These are phyloP conservation scores for Magnolia changhungtana DNA, from an alignment of 164 flowering plant species.

Conservation along the genomic window DNA sequence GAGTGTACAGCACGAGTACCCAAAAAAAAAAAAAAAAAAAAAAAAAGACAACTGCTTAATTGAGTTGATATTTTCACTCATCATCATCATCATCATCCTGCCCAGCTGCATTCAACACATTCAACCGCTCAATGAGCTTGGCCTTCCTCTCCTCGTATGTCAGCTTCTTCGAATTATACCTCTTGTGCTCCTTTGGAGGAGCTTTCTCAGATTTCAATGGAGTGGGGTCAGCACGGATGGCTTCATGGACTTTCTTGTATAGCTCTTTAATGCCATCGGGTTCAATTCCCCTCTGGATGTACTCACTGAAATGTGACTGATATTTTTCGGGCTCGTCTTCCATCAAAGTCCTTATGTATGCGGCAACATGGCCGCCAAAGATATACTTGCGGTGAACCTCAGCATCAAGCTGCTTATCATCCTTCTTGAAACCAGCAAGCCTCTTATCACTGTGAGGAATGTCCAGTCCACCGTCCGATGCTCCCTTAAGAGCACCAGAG, in stretches of 20 bases:
- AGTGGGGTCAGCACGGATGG: constrained; percentile 52
- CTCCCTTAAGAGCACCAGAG: constrained; percentile 63
- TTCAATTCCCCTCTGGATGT: constrained; percentile 57
- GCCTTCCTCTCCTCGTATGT: constrained; percentile 63
- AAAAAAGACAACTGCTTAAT: too few species aligned
- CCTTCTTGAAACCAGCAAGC: constrained; percentile 69
- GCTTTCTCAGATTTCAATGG: constrained; percentile 53
- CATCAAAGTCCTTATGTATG: constrained; percentile 60
- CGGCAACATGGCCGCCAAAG: constrained; percentile 76
- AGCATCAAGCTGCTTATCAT: constrained; percentile 65
- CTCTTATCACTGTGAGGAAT: constrained; percentile 89
- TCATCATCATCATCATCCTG: constrained; percentile 47
- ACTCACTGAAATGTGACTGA: constrained; percentile 70
- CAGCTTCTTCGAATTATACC: constrained; percentile 63
- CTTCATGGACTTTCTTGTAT: constrained; percentile 61
- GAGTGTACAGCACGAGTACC: too few species aligned
- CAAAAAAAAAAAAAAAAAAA: constrained; percentile 15
- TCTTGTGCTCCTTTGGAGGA: constrained; percentile 78
- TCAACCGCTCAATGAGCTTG: constrained; percentile 52
- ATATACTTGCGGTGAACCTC: constrained; percentile 80
- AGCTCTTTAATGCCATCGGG: constrained; percentile 56
- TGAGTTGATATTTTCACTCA: constrained; percentile 21
- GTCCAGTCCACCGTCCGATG: constrained; percentile 83
- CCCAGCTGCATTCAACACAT: constrained; percentile 59
- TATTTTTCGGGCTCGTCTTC: constrained; percentile 91